A percentile compares a stretch with the other conserved stretches of the same genome.
These are phyloP conservation scores for Pycnococcus provasolii DNA, from an alignment of 139 green algal species.

Conservation along the genomic window DNA sequence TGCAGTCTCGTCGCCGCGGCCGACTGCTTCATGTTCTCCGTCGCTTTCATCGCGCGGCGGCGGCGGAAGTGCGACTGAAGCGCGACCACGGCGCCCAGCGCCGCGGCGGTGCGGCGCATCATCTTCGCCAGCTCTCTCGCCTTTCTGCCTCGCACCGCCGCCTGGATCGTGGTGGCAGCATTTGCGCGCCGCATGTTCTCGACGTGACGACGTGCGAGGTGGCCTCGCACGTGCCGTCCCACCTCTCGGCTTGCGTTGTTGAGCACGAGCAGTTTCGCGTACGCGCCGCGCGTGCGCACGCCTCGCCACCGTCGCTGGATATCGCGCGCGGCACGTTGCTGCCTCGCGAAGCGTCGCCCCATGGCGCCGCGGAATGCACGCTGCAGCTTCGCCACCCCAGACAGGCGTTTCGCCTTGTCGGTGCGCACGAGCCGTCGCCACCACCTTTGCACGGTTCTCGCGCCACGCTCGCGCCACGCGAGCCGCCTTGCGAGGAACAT, in stretches of 20 bases:
- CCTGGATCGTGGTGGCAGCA: constrained; percentile 2
- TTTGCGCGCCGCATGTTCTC: background rate
- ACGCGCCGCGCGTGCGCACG: background rate
- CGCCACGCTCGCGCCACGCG: background rate
- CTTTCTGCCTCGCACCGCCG: constrained; percentile 2
- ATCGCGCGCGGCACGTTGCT: background rate
- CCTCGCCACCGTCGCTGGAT: constrained; percentile 2
- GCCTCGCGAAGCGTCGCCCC: too few species aligned
- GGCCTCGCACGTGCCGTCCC: background rate
- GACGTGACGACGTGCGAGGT: background rate
- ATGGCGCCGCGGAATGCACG: too few species aligned
- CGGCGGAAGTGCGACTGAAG: too few species aligned
- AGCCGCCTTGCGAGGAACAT: constrained; percentile 6
- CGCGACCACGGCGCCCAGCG: too few species aligned
- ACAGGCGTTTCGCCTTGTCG: too few species aligned
- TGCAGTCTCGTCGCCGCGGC: too few species aligned
- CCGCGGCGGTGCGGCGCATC: background rate
- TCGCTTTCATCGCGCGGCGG: too few species aligned
- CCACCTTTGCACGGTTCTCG: background rate
- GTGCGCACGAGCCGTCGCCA: too few species aligned
- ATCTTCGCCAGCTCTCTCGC: background rate
- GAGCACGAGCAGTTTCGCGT: background rate
- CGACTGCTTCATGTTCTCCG: too few species aligned
- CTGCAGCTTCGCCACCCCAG: too few species aligned
- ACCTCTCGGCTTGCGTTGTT: background rate